Percentiles rank a stretch among this genome's conserved stretches.
phyloP scores from a whole-genome alignment of 2,329 filamentous ascomycete genomes.

The Pseudopithomyces maydicus region DNA sequence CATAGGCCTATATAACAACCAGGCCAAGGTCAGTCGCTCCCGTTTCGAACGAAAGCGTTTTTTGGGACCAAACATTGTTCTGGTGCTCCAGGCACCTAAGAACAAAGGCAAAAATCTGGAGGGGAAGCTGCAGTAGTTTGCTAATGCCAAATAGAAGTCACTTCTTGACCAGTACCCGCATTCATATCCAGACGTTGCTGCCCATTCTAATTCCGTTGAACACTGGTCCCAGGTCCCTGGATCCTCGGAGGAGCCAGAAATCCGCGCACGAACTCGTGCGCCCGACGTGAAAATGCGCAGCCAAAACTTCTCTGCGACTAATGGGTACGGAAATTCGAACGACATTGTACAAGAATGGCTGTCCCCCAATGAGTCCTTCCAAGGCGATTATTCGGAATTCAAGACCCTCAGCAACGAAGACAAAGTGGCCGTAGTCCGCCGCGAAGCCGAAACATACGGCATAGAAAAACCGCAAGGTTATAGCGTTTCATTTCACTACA shows the following conservation, averaged over 20 bases:
- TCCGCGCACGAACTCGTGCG: neutral
- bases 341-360: constrained; percentile 45
- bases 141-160: no score
- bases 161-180: no score
- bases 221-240: neutral
- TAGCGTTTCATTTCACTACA: constrained; percentile 93
- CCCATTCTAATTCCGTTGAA: neutral
- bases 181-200: neutral
- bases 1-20: neutral
- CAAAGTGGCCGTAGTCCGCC: constrained; percentile 57
- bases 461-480: constrained; percentile 84
- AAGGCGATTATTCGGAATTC: constrained; percentile 35
- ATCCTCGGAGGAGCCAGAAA: neutral
- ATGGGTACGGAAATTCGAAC: constrained; percentile 27
- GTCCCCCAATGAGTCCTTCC: constrained; percentile 32
- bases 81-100: no score
- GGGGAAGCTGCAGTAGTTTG: no score
- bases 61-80: no score
- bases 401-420: constrained; percentile 37
- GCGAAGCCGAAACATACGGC: constrained; percentile 64
- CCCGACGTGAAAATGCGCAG: constrained; percentile 22
- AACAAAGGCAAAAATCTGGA: no score
- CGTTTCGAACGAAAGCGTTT: no score
- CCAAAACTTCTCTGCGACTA: constrained; percentile 16
- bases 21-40: neutral